phyloP scores from a whole-genome alignment of 2,329 filamentous ascomycete genomes.

The Pyrenochaeta sp. region DNA sequence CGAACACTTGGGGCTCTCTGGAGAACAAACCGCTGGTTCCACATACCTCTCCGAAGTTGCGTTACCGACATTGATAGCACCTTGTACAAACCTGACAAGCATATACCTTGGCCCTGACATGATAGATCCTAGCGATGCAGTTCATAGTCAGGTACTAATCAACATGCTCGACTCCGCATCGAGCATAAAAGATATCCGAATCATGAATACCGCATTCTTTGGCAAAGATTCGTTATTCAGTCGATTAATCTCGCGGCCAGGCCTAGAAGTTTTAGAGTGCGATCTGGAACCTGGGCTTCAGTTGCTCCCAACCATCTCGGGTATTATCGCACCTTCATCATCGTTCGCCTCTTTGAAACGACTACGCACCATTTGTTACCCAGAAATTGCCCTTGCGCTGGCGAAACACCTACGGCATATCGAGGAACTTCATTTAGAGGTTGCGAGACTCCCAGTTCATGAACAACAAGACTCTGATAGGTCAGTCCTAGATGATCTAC shows the following conservation, averaged over 20 bases:
- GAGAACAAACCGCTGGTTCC: slow-evolving; percentile 30
- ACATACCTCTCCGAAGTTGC: slow-evolving; percentile 28
- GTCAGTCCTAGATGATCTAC: slow-evolving; percentile 29
- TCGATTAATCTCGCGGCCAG: slow-evolving; percentile 30
- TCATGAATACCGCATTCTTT: slow-evolving; percentile 31
- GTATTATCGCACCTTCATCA: slow-evolving; percentile 16
- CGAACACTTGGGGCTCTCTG: slow-evolving; percentile 35
- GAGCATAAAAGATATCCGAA: slow-evolving; percentile 28
- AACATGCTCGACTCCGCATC: slow-evolving; percentile 27
- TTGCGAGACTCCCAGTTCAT: slow-evolving; percentile 34
- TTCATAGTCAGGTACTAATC: slow-evolving; percentile 30
- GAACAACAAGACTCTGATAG: slow-evolving; percentile 22
- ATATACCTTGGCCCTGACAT: slow-evolving; percentile 35
- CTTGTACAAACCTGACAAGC: slow-evolving; percentile 31
- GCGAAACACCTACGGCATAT: slow-evolving; percentile 28
- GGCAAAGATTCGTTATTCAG: slow-evolving; percentile 36
- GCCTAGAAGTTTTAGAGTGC: slow-evolving; percentile 37
- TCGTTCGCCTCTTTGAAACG: slow-evolving; percentile 32
- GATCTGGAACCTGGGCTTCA: slow-evolving; percentile 39
- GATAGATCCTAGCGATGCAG: slow-evolving; percentile 23
- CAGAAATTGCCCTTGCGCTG: slow-evolving; percentile 39
- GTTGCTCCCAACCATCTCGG: slow-evolving; percentile 29
- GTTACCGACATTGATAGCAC: slow-evolving; percentile 30
- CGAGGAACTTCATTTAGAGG: slow-evolving; percentile 36
- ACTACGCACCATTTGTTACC: slow-evolving; percentile 40